Conservation (phyloP, 257 asterid genomes). For the Lycium barbarum region DNA sequence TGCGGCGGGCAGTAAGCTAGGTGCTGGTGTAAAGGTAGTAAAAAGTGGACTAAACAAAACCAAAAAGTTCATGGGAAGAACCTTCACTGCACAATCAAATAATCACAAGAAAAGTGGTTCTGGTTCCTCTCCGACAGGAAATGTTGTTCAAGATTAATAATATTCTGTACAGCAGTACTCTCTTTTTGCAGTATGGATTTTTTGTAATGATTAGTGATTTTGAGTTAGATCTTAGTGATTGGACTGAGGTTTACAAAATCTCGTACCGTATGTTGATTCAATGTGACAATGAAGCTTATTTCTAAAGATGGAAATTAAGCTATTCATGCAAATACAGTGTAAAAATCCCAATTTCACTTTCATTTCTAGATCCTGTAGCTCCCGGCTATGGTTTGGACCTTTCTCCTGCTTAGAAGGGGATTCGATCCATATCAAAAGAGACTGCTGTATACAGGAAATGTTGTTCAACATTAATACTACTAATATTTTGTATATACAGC, state of each 20-base stretch:
- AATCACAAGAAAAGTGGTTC: constrained; percentile 21
- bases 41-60: constrained; percentile 85
- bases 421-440: too few species aligned
- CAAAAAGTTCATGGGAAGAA: constrained; percentile 87
- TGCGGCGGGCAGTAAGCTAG: constrained; percentile 71
- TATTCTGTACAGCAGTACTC: background rate
- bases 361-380: too few species aligned
- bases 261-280: background rate
- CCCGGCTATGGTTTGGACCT: too few species aligned
- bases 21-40: constrained; percentile 76
- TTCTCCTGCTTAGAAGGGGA: too few species aligned
- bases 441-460: too few species aligned
- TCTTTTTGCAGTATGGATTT: background rate
- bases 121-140: constrained; percentile 12
- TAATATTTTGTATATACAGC: too few species aligned
- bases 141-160: background rate
- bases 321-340: too few species aligned
- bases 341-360: too few species aligned
- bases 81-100: constrained; percentile 64
- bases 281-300: background rate
- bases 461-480: too few species aligned
- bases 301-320: background rate
- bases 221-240: constrained; percentile 12
- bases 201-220: background rate
- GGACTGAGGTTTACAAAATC: too few species aligned